A percentile compares a stretch with the other conserved stretches of the same genome.
phyloP scores from a whole-genome alignment of 2,329 filamentous ascomycete genomes.

The Sporothrix brasiliensis region DNA sequence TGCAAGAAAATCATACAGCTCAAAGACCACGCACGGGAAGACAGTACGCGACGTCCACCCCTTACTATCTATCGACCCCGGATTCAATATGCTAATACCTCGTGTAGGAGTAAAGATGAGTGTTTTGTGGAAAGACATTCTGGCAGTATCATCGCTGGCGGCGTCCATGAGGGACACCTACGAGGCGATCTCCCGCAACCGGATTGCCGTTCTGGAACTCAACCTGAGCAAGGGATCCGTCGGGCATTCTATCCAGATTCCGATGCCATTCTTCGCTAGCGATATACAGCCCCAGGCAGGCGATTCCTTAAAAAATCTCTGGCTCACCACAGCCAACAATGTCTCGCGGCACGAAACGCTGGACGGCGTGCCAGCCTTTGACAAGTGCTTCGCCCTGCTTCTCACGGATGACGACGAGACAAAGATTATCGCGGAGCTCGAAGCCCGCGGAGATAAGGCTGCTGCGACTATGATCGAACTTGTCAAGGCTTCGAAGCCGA shows the following conservation, averaged over 20 bases:
- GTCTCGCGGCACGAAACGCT: conserved; percentile 69
- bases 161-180: conserved; percentile 82
- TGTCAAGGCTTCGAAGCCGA: conserved; percentile 72
- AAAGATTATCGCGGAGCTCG: conserved; percentile 71
- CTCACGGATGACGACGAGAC: conserved; percentile 83
- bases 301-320: conserved; percentile 68
- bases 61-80: not conserved
- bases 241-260: conserved; percentile 66
- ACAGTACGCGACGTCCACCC: conserved; percentile 48
- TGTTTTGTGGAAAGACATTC: conserved; percentile 69
- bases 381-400: conserved; percentile 84
- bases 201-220: conserved; percentile 81
- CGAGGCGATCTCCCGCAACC: conserved; percentile 77
- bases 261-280: conserved; percentile 68
- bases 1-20: conserved; percentile 78
- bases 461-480: conserved; percentile 80
- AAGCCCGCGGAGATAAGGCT: conserved; percentile 74
- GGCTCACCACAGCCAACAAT: conserved; percentile 84
- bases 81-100: not conserved
- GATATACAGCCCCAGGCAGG: conserved; percentile 72
- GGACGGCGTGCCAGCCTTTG: conserved; percentile 69
- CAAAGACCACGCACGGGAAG: conserved; percentile 80
- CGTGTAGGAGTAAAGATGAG: conserved; percentile 60
- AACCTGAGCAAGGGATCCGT: conserved; percentile 63
- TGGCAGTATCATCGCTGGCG: conserved; percentile 75